Evolutionary conservation across 169 alveolate genomes (phyloP), one percentile per base, ranked within the genome.

Genomic region (Theileria luwenshuni): DNA sequence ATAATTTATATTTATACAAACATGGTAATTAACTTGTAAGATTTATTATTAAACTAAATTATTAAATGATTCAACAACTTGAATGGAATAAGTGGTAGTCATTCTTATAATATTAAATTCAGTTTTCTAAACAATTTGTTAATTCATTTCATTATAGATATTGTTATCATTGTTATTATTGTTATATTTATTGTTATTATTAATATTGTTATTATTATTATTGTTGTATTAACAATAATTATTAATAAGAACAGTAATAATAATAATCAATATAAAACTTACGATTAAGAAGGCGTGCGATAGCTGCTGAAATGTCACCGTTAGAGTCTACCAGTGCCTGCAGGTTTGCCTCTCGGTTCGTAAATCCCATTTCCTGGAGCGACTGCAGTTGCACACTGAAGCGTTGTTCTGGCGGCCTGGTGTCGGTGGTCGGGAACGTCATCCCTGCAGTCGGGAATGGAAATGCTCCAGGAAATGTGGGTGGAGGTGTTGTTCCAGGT

Each of bases 331-430:
- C 92, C 30, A 96, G 87, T 13, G 98, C 98, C 51, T 91, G 92
- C 41, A 95, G 47, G 72, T 94, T 94, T 27, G 97, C 97, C 33
- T 92, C 98, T 43, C 91, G 90, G 83, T 96, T 96, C 47, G 85
- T 85, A 83, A 96, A 96, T 12, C 99, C 99, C 99, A 96, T 96
- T 69, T 96, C 99, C 81, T 92, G 92, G 23, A 96, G 89, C 45
- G 94, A 75, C 71, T 75, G 83, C 76, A 94, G 91, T 86, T 95
- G 97, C 15, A 90, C 65, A 45, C 95, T 94, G 74, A 89, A 96
- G 79, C 90, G 86, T 69, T 85, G 91, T 74, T 88, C 93, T 10
- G 91, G 90, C 33, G 90, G 90, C 27, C 93, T 76, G 38, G 86
- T 84, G 64, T 88, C 93, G 7, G 84, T 64, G 43, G 77, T 83